These are phyloP conservation scores for Aspergillus biplanus DNA, from an alignment of 495 filamentous ascomycete genomes.

Conservation along the genomic window DNA sequence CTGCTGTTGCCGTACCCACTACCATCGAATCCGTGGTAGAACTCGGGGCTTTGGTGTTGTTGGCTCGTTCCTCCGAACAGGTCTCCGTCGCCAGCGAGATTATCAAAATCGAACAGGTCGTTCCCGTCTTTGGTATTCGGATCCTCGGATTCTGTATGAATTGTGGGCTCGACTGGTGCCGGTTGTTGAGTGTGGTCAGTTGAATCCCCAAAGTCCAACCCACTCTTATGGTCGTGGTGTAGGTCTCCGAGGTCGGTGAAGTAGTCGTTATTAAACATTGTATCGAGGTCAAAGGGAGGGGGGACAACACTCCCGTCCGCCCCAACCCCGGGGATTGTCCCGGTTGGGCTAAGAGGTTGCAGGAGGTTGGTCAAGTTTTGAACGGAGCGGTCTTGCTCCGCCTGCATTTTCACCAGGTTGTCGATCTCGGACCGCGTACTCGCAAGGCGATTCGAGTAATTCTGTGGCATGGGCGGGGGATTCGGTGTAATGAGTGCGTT, in stretches of 20 bases:
- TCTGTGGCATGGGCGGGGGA: slow-evolving; percentile 62
- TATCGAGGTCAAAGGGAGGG: slow-evolving; percentile 64
- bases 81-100: slow-evolving; percentile 42
- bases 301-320: slow-evolving; percentile 44
- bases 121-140: slow-evolving; percentile 32
- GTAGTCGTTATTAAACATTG: slow-evolving; percentile 71
- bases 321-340: slow-evolving; percentile 74
- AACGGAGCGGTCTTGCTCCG: slow-evolving; percentile 71
- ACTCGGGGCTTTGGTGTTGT: slow-evolving; percentile 28
- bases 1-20: slow-evolving; percentile 31
- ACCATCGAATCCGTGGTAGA: slow-evolving; percentile 38
- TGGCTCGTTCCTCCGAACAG: slow-evolving; percentile 40
- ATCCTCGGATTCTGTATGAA: slow-evolving; percentile 26
- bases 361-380: slow-evolving; percentile 70
- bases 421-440: slow-evolving; percentile 74
- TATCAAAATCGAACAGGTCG: slow-evolving; percentile 49
- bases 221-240: slow-evolving; percentile 33
- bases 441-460: slow-evolving; percentile 55
- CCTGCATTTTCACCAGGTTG: slow-evolving; percentile 69
- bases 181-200: slow-evolving; percentile 19
- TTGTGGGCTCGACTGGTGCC: slow-evolving; percentile 14
- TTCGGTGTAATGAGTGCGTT: slow-evolving; percentile 64
- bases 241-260: slow-evolving; percentile 49
- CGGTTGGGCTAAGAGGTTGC: slow-evolving; percentile 77
- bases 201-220: slow-evolving; percentile 30